A percentile compares a stretch with the other conserved stretches of the same genome.
phyloP scores from a whole-genome alignment of 2,329 filamentous ascomycete genomes.

The Blastomyces emzantsi region DNA sequence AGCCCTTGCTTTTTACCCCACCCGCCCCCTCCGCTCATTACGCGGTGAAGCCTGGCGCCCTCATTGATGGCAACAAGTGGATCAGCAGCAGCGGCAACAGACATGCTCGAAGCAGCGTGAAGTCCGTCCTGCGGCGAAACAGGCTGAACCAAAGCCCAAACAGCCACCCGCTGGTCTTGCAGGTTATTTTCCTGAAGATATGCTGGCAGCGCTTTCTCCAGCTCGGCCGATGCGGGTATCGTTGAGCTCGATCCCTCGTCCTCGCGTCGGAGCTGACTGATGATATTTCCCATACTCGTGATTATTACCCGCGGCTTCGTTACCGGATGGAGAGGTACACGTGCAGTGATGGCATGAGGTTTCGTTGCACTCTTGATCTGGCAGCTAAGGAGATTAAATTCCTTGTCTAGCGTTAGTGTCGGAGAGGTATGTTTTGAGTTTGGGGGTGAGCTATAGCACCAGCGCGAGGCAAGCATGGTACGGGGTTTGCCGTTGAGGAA shows the following conservation, averaged over 20 bases:
- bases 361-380: slow-evolving; percentile 19
- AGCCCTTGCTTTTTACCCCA: slow-evolving; percentile 41
- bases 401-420: slow-evolving; percentile 22
- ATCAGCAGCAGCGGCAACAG: not conserved
- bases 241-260: slow-evolving; percentile 22
- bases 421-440: slow-evolving; percentile 1
- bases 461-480: slow-evolving; percentile 32
- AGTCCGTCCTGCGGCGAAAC: slow-evolving; percentile 11
- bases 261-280: slow-evolving; percentile 33
- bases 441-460: slow-evolving; percentile 21
- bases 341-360: slow-evolving; percentile 18
- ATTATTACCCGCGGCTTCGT: slow-evolving; percentile 31
- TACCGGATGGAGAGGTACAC: slow-evolving; percentile 30
- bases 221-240: slow-evolving; percentile 34
- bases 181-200: slow-evolving; percentile 33
- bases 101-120: slow-evolving; percentile 3
- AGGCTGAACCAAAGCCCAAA: slow-evolving; percentile 34
- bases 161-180: slow-evolving; percentile 30
- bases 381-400: slow-evolving; percentile 27
- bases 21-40: slow-evolving; percentile 37
- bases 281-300: slow-evolving; percentile 37
- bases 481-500: slow-evolving; percentile 36
- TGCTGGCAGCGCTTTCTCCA: slow-evolving; percentile 34
- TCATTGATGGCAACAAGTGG: slow-evolving; percentile 18
- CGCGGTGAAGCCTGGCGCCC: slow-evolving; percentile 34